These are phyloP conservation scores for Clonostachys chloroleuca DNA, from an alignment of 2,329 filamentous ascomycete species.

Conservation along the genomic window DNA sequence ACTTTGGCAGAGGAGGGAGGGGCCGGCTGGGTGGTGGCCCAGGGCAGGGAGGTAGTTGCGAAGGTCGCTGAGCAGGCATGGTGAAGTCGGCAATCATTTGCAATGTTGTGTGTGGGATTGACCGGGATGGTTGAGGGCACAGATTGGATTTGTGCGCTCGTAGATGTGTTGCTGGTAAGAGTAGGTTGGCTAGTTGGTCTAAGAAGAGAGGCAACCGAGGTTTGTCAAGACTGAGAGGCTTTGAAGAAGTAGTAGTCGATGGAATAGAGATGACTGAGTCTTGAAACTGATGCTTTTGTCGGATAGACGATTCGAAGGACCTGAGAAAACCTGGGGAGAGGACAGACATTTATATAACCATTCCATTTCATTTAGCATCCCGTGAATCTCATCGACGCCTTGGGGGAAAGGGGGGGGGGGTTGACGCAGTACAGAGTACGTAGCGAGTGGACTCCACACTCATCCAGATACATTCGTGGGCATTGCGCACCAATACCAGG, in stretches of 20 bases:
- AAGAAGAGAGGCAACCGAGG: background rate
- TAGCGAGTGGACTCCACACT: no score
- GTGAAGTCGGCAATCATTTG: conserved; percentile 5
- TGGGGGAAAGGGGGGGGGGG: no score
- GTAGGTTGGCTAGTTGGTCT: conserved; percentile 1
- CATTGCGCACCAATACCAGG: no score
- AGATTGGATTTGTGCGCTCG: no score
- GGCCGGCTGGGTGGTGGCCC: conserved; percentile 61
- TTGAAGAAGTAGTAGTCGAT: conserved; percentile 2
- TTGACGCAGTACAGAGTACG: no score
- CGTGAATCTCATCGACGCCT: no score
- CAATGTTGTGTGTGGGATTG: background rate
- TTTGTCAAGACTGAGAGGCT: conserved; percentile 7
- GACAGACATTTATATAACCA: conserved; percentile 2
- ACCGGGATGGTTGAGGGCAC: no score
- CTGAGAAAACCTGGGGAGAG: background rate
- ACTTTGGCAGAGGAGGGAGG: conserved; percentile 61
- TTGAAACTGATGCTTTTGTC: background rate
- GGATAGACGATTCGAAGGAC: background rate
- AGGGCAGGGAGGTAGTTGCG: conserved; percentile 63
- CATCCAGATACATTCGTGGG: no score
- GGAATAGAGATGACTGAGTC: background rate
- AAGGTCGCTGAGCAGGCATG: conserved; percentile 58
- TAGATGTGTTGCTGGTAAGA: conserved; percentile 2
- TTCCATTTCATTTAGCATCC: background rate